Base-by-base conservation (phyloP, 2,329 filamentous ascomycete genomes). In the Juglanconis sp. region DNA sequence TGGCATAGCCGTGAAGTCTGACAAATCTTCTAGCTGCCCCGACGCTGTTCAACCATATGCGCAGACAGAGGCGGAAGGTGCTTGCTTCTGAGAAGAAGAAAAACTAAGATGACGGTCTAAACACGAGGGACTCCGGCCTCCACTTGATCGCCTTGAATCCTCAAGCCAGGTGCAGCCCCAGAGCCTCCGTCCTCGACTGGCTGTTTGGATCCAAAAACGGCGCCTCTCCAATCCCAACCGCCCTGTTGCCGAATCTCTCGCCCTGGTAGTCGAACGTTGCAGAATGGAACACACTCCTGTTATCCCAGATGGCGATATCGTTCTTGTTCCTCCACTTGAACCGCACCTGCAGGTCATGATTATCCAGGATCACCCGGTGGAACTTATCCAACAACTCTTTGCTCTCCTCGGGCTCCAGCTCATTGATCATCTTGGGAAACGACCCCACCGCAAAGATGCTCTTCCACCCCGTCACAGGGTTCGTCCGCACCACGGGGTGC, bases 391-490 rank as follows among this genome's bases (percentile, higher is more conserved):
- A n/a, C 34, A 64, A 53, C 53, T 64, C 62, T 10, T 44, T 54
- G 35, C 55, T 59, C 49, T 64, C 62, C 8, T 61, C 59, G 24
- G 57, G 5, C 15, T 55, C 46, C 17, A 71, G 59, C 35, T 69
- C 68, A 32, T 67, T 67, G 59, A 71, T 69, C 11, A 64, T 57
- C 30, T 59, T 62, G 24, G 68, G 65, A 56, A 69, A 68, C 7
- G 61, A 57, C 2, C 65, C 67, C 8, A 70, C 57, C 1, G 69
- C 67, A 34, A 68, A 70, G 51, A 70, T 53, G 32, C 57, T 61
- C 50, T 70, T 70, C 68, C 68, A 70, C 11, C 68, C 68, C 2
- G 68, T 70, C 3, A 70, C 67, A 1, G 69, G 69, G 31, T 71
- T 70, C 9, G 68, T 70, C 24, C 69, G 59, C 40, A 71, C 54